Conservation (phyloP, 331 rosid species). For the Malus hybrid region DNA sequence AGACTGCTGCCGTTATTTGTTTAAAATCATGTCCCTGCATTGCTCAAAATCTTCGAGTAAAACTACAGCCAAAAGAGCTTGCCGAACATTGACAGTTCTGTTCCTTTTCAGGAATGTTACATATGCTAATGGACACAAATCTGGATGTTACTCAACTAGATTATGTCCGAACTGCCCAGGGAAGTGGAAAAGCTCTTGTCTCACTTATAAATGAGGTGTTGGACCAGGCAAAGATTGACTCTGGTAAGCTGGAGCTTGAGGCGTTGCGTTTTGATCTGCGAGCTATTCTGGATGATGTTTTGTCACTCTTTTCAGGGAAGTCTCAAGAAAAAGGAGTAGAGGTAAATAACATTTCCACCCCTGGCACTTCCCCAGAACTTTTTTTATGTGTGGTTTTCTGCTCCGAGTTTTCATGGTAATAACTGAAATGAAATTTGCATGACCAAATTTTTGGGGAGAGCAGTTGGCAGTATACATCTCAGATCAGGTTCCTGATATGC, state of each 20-base stretch:
- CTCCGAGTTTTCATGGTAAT: conserved; percentile 1
- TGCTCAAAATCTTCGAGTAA: not conserved
- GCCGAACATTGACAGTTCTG: conserved; percentile 10
- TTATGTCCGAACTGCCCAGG: conserved; percentile 81
- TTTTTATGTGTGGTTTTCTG: not conserved
- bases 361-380: not conserved
- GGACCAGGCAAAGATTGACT: conserved; percentile 97
- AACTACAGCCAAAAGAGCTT: not conserved
- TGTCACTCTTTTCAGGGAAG: conserved; percentile 81
- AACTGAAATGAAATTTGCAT: conserved; percentile 7
- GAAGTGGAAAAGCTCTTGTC: conserved; percentile 83
- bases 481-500: conserved; percentile 68
- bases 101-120: conserved; percentile 73
- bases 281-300: conserved; percentile 74
- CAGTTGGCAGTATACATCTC: conserved; percentile 81
- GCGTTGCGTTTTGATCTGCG: conserved; percentile 67
- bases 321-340: conserved; percentile 93
- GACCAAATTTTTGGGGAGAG: conserved; percentile 20
- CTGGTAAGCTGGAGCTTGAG: conserved; percentile 91
- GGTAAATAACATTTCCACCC: conserved; percentile 42
- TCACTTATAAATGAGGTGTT: conserved; percentile 84
- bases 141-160: conserved; percentile 86
- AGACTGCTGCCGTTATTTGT: not conserved
- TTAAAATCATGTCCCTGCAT: not conserved
- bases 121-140: conserved; percentile 93